phyloP scores from a whole-genome alignment of 176 grass and related monocot genomes.

The Thinopyrum elongatum region DNA sequence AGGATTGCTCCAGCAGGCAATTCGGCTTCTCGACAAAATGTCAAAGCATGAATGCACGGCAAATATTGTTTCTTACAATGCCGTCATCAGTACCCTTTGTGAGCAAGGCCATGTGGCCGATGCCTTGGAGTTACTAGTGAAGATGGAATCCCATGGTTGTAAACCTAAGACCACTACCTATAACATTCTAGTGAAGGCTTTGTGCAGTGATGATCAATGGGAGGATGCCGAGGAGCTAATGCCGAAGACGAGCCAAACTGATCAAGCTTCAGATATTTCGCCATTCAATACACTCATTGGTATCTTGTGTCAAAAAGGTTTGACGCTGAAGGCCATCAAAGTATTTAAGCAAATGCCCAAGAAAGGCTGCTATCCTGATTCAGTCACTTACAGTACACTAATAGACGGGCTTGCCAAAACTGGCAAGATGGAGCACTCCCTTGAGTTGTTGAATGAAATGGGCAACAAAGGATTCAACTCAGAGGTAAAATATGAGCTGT shows the following conservation, averaged over 20 bases:
- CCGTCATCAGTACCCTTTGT: slow-evolving; percentile 52
- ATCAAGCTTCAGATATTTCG: slow-evolving; percentile 35
- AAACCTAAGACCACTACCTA: slow-evolving; percentile 62
- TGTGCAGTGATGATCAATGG: slow-evolving; percentile 37
- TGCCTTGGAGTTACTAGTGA: slow-evolving; percentile 47
- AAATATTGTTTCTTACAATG: slow-evolving; percentile 52
- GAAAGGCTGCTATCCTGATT: slow-evolving; percentile 54
- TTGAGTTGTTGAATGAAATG: slow-evolving; percentile 77
- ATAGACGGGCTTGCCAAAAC: slow-evolving; percentile 51
- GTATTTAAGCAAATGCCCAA: slow-evolving; percentile 56
- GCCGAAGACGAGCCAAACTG: slow-evolving; percentile 20
- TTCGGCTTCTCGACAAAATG: slow-evolving; percentile 53
- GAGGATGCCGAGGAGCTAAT: slow-evolving; percentile 24
- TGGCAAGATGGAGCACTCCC: slow-evolving; percentile 38
- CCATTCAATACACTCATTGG: slow-evolving; percentile 58
- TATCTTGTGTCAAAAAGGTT: slow-evolving; percentile 57
- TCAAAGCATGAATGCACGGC: slow-evolving; percentile 52
- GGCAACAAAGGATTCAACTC: slow-evolving; percentile 52
- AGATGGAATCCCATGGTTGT: slow-evolving; percentile 56
- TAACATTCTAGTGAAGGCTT: slow-evolving; percentile 58
- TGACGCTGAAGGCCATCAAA: slow-evolving; percentile 32
- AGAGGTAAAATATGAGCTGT: slow-evolving; percentile 50
- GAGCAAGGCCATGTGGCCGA: slow-evolving; percentile 58
- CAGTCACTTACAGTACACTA: slow-evolving; percentile 56
- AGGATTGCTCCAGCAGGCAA: slow-evolving; percentile 37